A percentile compares a stretch with the other conserved stretches of the same genome.
phyloP scores from a whole-genome alignment of 345 rosid genomes.

The Bruguiera parviflora region DNA sequence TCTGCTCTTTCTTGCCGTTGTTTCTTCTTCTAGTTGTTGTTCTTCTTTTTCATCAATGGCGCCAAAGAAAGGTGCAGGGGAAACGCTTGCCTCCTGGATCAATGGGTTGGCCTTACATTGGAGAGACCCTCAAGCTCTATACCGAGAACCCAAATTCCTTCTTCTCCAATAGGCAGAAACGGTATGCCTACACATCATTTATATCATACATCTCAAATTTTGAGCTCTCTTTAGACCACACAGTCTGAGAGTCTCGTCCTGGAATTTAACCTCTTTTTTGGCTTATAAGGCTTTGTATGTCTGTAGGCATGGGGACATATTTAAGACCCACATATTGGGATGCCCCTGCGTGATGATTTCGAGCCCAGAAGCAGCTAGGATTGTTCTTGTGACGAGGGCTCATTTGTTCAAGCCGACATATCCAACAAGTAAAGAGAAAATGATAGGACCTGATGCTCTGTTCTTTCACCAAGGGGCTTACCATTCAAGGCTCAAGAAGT shows the following conservation, averaged over 20 bases:
- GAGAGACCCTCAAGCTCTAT: conserved; percentile 85
- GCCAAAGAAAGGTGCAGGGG: conserved; percentile 14
- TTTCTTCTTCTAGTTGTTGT: conserved; percentile 12
- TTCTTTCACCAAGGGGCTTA: conserved; percentile 87
- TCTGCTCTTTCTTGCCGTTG: conserved; percentile 16
- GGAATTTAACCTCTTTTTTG: neutral
- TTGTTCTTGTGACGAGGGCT: conserved; percentile 63
- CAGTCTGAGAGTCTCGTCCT: too few relatives aligned
- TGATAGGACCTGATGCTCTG: conserved; percentile 81
- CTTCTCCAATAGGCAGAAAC: conserved; percentile 67
- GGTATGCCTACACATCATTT: conserved; percentile 34
- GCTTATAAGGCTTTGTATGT: neutral
- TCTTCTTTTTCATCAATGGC: conserved; percentile 29
- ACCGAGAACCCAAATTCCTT: conserved; percentile 77
- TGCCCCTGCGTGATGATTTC: conserved; percentile 97
- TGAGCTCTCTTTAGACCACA: neutral
- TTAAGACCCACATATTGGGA: conserved; percentile 87
- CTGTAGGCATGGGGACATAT: conserved; percentile 71
- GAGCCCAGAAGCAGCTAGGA: conserved; percentile 77
- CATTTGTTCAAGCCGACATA: conserved; percentile 86
- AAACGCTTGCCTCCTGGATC: conserved; percentile 77
- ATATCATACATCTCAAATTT: neutral
- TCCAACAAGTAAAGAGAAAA: conserved; percentile 84
- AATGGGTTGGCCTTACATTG: conserved; percentile 95
- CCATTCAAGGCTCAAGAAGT: conserved; percentile 64